Percentiles rank a stretch among this genome's conserved stretches.
Evolutionary conservation across 331 rosid species (phyloP).

Genomic region (Saraca asoca): DNA sequence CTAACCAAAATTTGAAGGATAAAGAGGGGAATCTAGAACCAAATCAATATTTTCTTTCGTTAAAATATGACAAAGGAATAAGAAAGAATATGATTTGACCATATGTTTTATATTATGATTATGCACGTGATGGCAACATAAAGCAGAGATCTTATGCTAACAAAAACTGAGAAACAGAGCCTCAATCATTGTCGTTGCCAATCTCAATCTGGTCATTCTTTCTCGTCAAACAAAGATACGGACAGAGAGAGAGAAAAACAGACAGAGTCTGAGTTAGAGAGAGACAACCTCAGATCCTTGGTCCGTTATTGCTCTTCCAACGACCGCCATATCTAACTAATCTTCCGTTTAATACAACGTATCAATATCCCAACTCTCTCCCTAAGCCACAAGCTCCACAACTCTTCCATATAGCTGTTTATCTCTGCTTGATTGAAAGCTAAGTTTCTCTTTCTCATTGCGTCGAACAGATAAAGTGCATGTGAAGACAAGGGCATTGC

Average conservation of each 20-base stretch:
- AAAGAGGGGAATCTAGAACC: background rate
- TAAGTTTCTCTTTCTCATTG: constrained; percentile 55
- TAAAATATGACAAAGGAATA: background rate
- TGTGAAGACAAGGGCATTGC: constrained; percentile 50
- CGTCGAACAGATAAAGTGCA: constrained; percentile 48
- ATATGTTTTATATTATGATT: background rate
- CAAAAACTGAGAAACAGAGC: background rate
- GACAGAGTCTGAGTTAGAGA: constrained; percentile 43
- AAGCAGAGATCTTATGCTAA: constrained; percentile 26
- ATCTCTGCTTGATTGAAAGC: constrained; percentile 71
- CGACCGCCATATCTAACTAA: constrained; percentile 40
- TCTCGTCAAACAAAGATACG: constrained; percentile 17
- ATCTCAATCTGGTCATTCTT: background rate
- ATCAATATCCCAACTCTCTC: constrained; percentile 40
- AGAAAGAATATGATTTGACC: background rate
- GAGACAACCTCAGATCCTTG: constrained; percentile 60
- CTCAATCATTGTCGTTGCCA: constrained; percentile 38
- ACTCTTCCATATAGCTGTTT: constrained; percentile 32
- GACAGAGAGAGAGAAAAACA: constrained; percentile 4
- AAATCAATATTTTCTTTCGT: background rate
- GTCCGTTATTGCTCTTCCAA: constrained; percentile 42
- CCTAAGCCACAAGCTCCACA: constrained; percentile 19
- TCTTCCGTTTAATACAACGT: constrained; percentile 24
- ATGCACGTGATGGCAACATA: constrained; percentile 6
- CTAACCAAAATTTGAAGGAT: background rate